Evolutionary conservation across 768 basidiomycete genomes (phyloP), one percentile per base, ranked within the genome.

Genomic region (Psilocybe cubensis): DNA sequence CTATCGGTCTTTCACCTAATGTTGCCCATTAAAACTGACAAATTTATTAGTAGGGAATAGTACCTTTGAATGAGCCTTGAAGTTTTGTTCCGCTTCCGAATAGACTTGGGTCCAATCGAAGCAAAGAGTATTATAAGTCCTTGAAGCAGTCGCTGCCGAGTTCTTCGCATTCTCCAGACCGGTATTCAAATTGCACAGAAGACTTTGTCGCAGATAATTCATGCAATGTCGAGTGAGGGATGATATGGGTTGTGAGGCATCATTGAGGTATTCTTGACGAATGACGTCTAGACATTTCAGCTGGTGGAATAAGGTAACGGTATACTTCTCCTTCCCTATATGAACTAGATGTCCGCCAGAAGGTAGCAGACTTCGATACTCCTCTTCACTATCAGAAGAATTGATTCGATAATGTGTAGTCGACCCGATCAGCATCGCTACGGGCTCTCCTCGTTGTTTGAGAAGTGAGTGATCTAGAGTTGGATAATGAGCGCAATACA

Each of bases 261-360:
- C 48, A 21, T 28, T 28, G 9, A 52, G 18, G 12, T 57, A 57
- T 33, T 45, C 41, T 5, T 20, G 12, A 10, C 31, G 56, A 2
- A 51, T 31, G 14, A 52, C 38, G 20, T 51, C 41, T 4, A 57
- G 23, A n/a, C 56, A 57, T 28, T 57, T 57, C 24, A 57, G 40
- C 23, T 57, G 56, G 24, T 57, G 56, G 27, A 57, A 52, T 23
- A 57, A n/a, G 3, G 56, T 43, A 7, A 57, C 56, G 2, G 49
- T 57, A 43, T 44, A 57, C 1, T 24, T 33, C 31, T 57, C 28
- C 3, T 29, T 24, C 8, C 27, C 27, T 11, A 52, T 28, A 18
- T 46, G 20, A 17, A 51, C 24, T 2, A 21, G 44, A 18, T 57
- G 56, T 33, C 56, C 56, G 10, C 49, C 49, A 12, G 17, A 29